Evolutionary conservation across 768 basidiomycete species (phyloP).

Genomic region (Galerina marginata): DNA sequence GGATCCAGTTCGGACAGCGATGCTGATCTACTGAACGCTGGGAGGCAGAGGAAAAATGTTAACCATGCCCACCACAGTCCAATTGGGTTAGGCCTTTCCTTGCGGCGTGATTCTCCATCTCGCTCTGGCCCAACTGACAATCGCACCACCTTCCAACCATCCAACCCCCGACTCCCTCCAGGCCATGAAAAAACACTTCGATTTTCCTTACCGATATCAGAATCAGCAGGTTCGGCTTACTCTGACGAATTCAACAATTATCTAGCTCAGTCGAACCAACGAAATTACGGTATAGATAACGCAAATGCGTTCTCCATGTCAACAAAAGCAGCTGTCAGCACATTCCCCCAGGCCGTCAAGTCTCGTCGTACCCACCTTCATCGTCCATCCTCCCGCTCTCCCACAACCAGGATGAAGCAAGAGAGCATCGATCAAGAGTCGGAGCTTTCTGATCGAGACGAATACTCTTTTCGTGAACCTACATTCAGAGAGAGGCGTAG

Average conservation of each 20-base stretch:
- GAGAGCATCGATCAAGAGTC: slow-evolving; percentile 19
- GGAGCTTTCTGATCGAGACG: slow-evolving; percentile 24
- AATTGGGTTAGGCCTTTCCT: slow-evolving; percentile 31
- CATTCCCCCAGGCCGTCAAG: not conserved
- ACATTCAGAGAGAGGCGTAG: slow-evolving; percentile 23
- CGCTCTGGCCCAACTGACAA: not conserved
- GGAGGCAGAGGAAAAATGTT: not conserved
- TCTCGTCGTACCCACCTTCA: not conserved
- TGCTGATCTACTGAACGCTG: slow-evolving; percentile 20
- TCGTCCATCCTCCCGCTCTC: not conserved
- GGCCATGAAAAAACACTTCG: slow-evolving; percentile 28
- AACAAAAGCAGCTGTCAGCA: too few relatives aligned
- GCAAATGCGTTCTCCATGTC: not conserved
- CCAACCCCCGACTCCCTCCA: not conserved
- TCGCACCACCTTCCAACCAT: not conserved
- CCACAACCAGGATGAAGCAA: slow-evolving; percentile 1
- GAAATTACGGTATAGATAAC: not conserved
- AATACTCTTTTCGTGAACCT: slow-evolving; percentile 18
- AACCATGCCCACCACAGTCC: not conserved
- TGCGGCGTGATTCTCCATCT: slow-evolving; percentile 12
- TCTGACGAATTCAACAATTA: slow-evolving; percentile 21
- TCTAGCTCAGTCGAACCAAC: slow-evolving; percentile 1
- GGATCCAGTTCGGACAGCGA: slow-evolving; percentile 48
- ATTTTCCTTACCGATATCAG: slow-evolving; percentile 33
- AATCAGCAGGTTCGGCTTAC: slow-evolving; percentile 30